Conservation (phyloP, 148 eudicot genomes). For the Vaccinium myrtillus region DNA sequence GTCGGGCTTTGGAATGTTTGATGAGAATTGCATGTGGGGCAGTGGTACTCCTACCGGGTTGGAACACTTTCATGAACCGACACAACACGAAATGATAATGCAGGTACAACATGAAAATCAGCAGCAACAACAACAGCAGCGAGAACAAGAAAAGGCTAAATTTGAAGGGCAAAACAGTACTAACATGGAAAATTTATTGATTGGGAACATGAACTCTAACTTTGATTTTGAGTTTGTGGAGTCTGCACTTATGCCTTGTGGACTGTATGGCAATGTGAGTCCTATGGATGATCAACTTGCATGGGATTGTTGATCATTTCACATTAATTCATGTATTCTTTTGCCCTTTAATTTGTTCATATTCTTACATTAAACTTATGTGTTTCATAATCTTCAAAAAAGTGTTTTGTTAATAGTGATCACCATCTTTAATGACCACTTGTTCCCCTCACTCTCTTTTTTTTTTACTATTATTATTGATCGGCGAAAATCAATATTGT, state of each 20-base stretch:
- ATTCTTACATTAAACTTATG: neutral
- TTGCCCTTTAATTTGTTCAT: neutral
- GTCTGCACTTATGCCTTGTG: slow-evolving; percentile 36
- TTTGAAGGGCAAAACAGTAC: neutral
- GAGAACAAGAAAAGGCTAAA: neutral
- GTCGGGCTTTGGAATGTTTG: slow-evolving; percentile 16
- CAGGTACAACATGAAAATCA: neutral
- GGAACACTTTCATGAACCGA: slow-evolving; percentile 4
- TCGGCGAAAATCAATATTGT: too few species aligned
- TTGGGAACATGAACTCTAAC: slow-evolving; percentile 23
- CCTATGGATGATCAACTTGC: slow-evolving; percentile 38
- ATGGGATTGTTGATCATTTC: slow-evolving; percentile 33
- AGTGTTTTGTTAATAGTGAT: neutral
- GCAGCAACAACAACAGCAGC: slow-evolving; percentile 12
- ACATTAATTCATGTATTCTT: neutral
- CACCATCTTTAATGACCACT: neutral
- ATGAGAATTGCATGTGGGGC: slow-evolving; percentile 19
- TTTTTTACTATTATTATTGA: neutral
- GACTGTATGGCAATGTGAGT: slow-evolving; percentile 27
- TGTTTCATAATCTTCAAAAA: neutral
- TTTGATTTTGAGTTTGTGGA: slow-evolving; percentile 43
- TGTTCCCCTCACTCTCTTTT: neutral
- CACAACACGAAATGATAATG: slow-evolving; percentile 3
- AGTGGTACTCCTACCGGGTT: neutral
- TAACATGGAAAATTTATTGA: slow-evolving; percentile 20